A percentile compares a stretch with the other conserved stretches of the same genome.
These are phyloP conservation scores for Trametes maxima DNA, from an alignment of 768 basidiomycete genomes.

Conservation along the genomic window DNA sequence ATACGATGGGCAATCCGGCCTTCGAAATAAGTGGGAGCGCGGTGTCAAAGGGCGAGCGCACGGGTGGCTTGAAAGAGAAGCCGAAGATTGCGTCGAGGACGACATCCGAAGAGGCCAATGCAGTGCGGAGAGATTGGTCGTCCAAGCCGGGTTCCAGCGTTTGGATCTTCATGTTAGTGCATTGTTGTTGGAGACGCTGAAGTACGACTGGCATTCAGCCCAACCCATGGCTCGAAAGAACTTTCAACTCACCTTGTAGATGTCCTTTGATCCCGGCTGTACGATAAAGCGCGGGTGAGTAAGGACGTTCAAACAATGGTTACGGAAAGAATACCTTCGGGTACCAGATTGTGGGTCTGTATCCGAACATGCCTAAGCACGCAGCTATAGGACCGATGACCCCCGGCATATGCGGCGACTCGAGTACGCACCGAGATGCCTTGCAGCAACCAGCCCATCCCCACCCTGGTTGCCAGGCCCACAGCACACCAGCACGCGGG, in stretches of 20 bases:
- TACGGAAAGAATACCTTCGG: slow-evolving; percentile 66
- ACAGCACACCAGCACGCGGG: slow-evolving; percentile 89
- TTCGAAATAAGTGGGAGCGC: slow-evolving; percentile 67
- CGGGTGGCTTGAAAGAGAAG: slow-evolving; percentile 93
- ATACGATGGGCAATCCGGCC: slow-evolving; percentile 80
- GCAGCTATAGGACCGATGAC: too few species aligned
- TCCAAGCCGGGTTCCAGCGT: slow-evolving; percentile 58
- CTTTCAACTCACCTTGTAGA: slow-evolving; percentile 66
- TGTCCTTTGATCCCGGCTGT: slow-evolving; percentile 92
- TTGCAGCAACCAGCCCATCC: slow-evolving; percentile 94
- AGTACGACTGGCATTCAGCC: neutral
- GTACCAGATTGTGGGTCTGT: slow-evolving; percentile 86
- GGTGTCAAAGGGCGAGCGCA: slow-evolving; percentile 83
- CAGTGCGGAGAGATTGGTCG: slow-evolving; percentile 46
- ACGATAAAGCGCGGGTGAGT: too few species aligned
- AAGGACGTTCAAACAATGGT: neutral
- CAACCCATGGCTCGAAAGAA: neutral
- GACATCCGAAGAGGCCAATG: slow-evolving; percentile 68
- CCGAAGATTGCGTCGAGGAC: slow-evolving; percentile 97
- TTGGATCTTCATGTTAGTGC: slow-evolving; percentile 84
- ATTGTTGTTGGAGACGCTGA: slow-evolving; percentile 83
- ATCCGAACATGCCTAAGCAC: slow-evolving; percentile 85
- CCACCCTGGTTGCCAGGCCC: slow-evolving; percentile 99
- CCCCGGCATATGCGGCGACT: neutral
- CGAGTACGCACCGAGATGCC: slow-evolving; percentile 71